These are phyloP conservation scores for Friedmanniomyces simplex DNA, from an alignment of 495 filamentous ascomycete genomes.

Conservation along the genomic window DNA sequence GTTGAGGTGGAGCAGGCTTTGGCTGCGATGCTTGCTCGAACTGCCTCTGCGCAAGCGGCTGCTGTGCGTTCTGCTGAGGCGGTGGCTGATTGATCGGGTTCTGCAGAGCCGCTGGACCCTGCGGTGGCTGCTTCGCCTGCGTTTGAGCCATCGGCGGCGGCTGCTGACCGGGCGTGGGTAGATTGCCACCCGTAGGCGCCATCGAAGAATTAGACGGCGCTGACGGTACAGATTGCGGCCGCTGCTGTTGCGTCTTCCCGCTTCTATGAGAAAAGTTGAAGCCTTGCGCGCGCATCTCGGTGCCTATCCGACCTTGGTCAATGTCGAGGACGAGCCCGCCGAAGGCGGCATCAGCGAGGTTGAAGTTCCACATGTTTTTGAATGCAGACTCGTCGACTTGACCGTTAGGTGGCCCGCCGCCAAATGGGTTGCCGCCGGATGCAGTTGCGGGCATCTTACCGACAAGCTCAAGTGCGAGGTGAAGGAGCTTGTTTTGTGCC, in stretches of 20 bases:
- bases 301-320: conserved; percentile 87
- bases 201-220: conserved; percentile 34
- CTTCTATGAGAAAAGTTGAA: conserved; percentile 98
- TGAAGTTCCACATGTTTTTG: conserved; percentile 99
- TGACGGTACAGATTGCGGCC: conserved; percentile 43
- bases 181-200: conserved; percentile 29
- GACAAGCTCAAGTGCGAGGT: conserved; percentile 82
- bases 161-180: conserved; percentile 32
- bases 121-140: conserved; percentile 24
- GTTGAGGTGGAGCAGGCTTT: conserved; percentile 20
- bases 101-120: conserved; percentile 38
- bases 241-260: conserved; percentile 41
- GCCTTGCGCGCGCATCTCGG: conserved; percentile 95
- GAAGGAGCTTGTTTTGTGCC: conserved; percentile 77
- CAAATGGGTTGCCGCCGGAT: conserved; percentile 93
- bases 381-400: conserved; percentile 98
- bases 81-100: conserved; percentile 16
- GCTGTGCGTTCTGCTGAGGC: conserved; percentile 26
- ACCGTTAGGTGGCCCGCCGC: conserved; percentile 66
- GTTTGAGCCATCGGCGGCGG: conserved; percentile 21
- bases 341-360: conserved; percentile 93
- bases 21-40: conserved; percentile 28
- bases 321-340: conserved; percentile 92
- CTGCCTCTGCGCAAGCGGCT: conserved; percentile 28
- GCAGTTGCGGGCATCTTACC: conserved; percentile 92